Evolutionary conservation across 1,139 yeast genomes (phyloP), one percentile per base, ranked within the genome.

Genomic region (Taphrina pruni): DNA sequence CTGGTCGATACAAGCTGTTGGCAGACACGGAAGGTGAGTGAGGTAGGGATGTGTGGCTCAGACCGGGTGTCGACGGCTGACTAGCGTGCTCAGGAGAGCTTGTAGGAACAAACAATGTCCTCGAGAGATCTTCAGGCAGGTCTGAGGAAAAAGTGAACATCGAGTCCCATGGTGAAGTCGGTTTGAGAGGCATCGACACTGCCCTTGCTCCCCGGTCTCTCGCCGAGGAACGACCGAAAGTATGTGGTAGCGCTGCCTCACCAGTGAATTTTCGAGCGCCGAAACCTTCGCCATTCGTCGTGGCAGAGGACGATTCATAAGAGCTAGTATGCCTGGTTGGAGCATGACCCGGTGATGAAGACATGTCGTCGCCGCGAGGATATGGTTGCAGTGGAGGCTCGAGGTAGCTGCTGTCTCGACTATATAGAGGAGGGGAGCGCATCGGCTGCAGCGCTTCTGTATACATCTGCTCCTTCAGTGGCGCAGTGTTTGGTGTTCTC

Each of bases 401-500:
- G 17, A 54, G 26, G 12, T 54, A 21, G 36, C 17, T 56, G 60
- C 60, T 56, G n/a, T 46, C 62, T 26, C 35, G 35, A 45, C 43
- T 43, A 45, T 64, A 64, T 21, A 43, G 35, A 36, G 67, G 67
- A 9, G 67, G 67, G 5, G 60, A 26, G 32, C 67, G 51, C 32
- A 64, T 32, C 11, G 67, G 67, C 41, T 55, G 67, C 12, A 64
- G 61, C 6, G 38, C n/a, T 55, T 64, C 67, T 7, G 67, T 54
- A 14, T 55, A 64, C 67, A 64, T 64, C 55, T 56, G 56, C 36
- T 64, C 56, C 36, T 48, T 48, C 35, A 64, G 17, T 12, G 67
- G 67, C 46, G 61, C 67, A 11, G 41, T 54, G 45, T 39, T 50
- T 12, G 67, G 67, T 8, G 61, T 54, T 6, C 56, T 54, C 20